A percentile compares a stretch with the other conserved stretches of the same genome.
Evolutionary conservation across 257 asterid genomes (phyloP).

Genomic region (Lycium barbarum): DNA sequence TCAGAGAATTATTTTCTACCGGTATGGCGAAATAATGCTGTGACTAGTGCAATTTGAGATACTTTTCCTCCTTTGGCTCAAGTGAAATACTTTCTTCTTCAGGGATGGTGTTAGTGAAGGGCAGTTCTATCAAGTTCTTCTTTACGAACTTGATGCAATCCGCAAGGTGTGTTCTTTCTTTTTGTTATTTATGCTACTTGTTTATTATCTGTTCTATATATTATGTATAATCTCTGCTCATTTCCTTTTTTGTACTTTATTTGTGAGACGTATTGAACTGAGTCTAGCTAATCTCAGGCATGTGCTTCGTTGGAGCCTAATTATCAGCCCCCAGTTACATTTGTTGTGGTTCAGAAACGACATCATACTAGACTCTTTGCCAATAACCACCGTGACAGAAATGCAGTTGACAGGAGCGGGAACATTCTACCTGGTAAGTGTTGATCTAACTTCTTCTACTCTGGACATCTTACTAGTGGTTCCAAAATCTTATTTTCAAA

Average conservation of each 20-base stretch:
- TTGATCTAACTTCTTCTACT: neutral
- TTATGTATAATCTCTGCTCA: neutral
- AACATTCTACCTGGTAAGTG: slow-evolving; percentile 82
- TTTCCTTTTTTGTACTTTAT: slow-evolving; percentile 6
- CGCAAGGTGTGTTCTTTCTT: slow-evolving; percentile 62
- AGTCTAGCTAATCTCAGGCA: slow-evolving; percentile 55
- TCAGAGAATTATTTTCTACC: slow-evolving; percentile 82
- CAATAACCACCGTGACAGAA: slow-evolving; percentile 68
- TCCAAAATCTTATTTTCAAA: neutral
- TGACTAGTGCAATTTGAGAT: neutral
- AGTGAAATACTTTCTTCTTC: slow-evolving; percentile 1
- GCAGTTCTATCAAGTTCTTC: slow-evolving; percentile 91
- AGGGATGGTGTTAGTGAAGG: slow-evolving; percentile 99
- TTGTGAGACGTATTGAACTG: neutral
- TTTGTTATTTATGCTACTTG: neutral
- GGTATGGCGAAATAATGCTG: slow-evolving; percentile 45
- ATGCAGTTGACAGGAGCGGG: slow-evolving; percentile 78
- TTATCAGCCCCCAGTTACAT: slow-evolving; percentile 95
- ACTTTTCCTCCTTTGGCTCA: slow-evolving; percentile 22
- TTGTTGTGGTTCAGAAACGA: slow-evolving; percentile 96
- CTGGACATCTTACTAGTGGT: neutral
- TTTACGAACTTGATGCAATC: slow-evolving; percentile 92
- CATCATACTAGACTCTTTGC: slow-evolving; percentile 95
- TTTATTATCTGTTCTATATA: neutral
- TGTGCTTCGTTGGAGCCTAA: slow-evolving; percentile 92